Base-by-base conservation (phyloP, 2,329 filamentous ascomycete genomes). In the Akanthomyces uredinophilus region DNA sequence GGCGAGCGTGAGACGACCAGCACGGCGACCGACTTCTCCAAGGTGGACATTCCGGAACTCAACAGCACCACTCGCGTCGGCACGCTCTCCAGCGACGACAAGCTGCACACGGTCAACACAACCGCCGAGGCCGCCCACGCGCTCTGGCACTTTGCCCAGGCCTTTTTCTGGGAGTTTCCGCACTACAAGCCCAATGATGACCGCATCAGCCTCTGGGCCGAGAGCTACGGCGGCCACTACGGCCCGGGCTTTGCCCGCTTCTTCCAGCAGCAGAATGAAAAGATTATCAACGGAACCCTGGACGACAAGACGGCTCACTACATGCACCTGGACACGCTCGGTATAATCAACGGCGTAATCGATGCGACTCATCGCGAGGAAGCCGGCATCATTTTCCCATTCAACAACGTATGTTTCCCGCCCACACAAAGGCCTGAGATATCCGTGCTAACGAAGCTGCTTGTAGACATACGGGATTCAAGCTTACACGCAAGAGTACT, bases 171-270 rank as follows among this genome's bases (percentile, higher is more conserved):
- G 27, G 75, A 79, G 20, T 87, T 87, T 62, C 84, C 85, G 0
- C 77, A 83, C 66, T 85, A 86, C 70, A 83, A 82, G 62, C 83
- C 81, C 2, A 72, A 73, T 35, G 75, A 79, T 63, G 75, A 81
- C 55, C 82, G 84, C 14, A 79, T 90, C 56, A 86, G 87, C 68
- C 73, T 91, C 2, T 89, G 88, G 68, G 81, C 86, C 0, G 87
- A 91, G 72, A 87, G 84, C 70, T 88, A 90, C 71, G 84, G 87
- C 35, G 89, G 89, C 6, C 84, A 86, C 64, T 91, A 90, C 68
- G 88, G 86, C 0, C 87, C 87, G 0, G 80, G 81, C 0, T 87
- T 90, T 67, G 82, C 84, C 18, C 74, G 75, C 2, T 74, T 80
- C 63, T 83, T 81, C 75, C 81, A 88, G 69, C 71, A 83, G 61